Percentiles rank a stretch among this genome's conserved stretches.
These are phyloP conservation scores for Sinapis alba DNA, from an alignment of 441 rosid species.

Conservation along the genomic window DNA sequence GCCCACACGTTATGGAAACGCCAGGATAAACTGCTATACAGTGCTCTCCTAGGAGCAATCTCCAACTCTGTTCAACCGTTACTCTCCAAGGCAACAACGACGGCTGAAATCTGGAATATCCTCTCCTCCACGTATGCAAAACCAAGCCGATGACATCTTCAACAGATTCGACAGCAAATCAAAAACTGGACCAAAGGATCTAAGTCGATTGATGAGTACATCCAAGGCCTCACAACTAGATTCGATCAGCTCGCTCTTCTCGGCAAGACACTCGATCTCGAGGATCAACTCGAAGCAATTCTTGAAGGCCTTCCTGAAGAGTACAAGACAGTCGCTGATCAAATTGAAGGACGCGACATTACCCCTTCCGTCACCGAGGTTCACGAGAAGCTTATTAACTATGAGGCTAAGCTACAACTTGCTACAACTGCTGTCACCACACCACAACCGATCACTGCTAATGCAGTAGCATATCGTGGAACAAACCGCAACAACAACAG, in stretches of 20 bases:
- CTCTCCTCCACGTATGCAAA: neutral
- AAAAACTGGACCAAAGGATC: neutral
- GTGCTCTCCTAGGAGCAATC: neutral
- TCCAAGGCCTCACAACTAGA: neutral
- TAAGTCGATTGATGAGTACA: neutral
- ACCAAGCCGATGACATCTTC: neutral
- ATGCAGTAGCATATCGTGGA: neutral
- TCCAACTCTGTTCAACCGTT: neutral
- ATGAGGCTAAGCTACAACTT: neutral
- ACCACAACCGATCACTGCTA: neutral
- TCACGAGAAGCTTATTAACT: neutral
- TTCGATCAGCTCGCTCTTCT: neutral
- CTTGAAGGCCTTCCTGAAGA: neutral
- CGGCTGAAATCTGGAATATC: neutral
- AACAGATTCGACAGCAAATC: neutral
- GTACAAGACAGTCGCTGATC: neutral
- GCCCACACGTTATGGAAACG: neutral
- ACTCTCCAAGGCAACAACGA: neutral
- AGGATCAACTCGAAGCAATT: neutral
- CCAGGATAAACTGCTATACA: neutral
- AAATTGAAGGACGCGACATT: neutral
- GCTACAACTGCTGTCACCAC: neutral
- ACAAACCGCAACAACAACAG: neutral
- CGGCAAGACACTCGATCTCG: neutral
- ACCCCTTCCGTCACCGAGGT: neutral